These are phyloP conservation scores for Alternaria angustiovoidea DNA, from an alignment of 2,329 filamentous ascomycete species.

Conservation along the genomic window DNA sequence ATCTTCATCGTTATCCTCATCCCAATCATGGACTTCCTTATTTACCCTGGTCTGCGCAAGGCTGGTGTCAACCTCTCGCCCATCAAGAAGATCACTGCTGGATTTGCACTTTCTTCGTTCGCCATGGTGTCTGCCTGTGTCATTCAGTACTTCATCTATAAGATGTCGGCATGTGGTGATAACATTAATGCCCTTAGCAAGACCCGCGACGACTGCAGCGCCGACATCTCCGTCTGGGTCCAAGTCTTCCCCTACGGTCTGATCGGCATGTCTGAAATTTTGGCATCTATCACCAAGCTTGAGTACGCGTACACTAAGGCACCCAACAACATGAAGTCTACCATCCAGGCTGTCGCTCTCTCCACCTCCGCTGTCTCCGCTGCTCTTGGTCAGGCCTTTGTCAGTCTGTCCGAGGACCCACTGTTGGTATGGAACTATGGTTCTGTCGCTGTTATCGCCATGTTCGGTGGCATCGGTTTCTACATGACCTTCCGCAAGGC, in stretches of 20 bases:
- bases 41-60: constrained; percentile 76
- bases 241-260: constrained; percentile 63
- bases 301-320: constrained; percentile 64
- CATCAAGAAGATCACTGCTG: constrained; percentile 77
- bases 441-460: constrained; percentile 42
- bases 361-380: constrained; percentile 47
- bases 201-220: constrained; percentile 54
- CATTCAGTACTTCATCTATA: constrained; percentile 64
- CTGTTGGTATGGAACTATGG: constrained; percentile 46
- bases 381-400: constrained; percentile 44
- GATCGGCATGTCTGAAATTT: constrained; percentile 67
- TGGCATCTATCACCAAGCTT: constrained; percentile 73
- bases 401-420: constrained; percentile 43
- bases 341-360: constrained; percentile 46
- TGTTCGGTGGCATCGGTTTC: constrained; percentile 43
- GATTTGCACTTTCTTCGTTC: constrained; percentile 70
- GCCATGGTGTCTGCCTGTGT: constrained; percentile 68
- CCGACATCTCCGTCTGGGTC: constrained; percentile 63
- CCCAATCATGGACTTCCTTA: constrained; percentile 65
- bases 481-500: constrained; percentile 44
- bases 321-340: constrained; percentile 67
- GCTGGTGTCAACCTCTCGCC: constrained; percentile 72
- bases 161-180: constrained; percentile 37
- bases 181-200: constrained; percentile 40
- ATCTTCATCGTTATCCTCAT: constrained; percentile 75